phyloP scores from a whole-genome alignment of 106 monocot species.

The Dendrobium huoshanense region DNA sequence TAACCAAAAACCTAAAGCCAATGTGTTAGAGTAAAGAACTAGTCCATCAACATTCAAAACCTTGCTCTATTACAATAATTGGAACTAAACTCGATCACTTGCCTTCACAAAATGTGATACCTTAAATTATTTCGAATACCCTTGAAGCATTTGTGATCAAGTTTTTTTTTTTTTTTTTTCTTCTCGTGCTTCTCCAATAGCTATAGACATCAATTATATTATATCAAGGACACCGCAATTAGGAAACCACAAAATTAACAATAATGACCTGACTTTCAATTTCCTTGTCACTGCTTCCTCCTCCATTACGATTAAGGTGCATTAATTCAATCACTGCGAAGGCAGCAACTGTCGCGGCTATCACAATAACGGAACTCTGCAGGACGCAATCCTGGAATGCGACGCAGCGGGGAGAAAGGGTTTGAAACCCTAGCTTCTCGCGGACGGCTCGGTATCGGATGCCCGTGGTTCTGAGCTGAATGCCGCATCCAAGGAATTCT shows the following conservation, averaged over 20 bases:
- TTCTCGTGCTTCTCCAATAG: background rate
- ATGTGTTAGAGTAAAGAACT: too few relatives aligned
- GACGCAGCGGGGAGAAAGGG: constrained; percentile 9
- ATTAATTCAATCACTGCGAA: constrained; percentile 8
- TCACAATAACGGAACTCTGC: constrained; percentile 13
- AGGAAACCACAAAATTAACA: too few relatives aligned
- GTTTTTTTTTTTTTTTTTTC: too few relatives aligned
- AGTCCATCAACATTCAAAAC: too few relatives aligned
- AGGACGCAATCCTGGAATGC: background rate
- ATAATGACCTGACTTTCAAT: background rate
- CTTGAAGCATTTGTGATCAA: background rate
- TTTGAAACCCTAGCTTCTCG: constrained; percentile 3
- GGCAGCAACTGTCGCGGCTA: constrained; percentile 13
- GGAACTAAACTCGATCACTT: background rate
- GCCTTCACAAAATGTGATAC: background rate
- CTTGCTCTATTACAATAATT: too few relatives aligned
- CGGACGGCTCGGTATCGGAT: constrained; percentile 8
- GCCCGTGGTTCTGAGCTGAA: constrained; percentile 8
- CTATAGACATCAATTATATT: background rate
- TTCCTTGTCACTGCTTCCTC: constrained; percentile 2
- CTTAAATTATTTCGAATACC: background rate
- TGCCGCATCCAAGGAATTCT: constrained; percentile 20
- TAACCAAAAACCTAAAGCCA: too few relatives aligned
- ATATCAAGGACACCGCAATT: too few relatives aligned
- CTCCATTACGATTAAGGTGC: background rate